These are phyloP conservation scores for Melanopsichium pennsylvanicum DNA, from an alignment of 1,284 basidiomycete species.

Conservation along the genomic window DNA sequence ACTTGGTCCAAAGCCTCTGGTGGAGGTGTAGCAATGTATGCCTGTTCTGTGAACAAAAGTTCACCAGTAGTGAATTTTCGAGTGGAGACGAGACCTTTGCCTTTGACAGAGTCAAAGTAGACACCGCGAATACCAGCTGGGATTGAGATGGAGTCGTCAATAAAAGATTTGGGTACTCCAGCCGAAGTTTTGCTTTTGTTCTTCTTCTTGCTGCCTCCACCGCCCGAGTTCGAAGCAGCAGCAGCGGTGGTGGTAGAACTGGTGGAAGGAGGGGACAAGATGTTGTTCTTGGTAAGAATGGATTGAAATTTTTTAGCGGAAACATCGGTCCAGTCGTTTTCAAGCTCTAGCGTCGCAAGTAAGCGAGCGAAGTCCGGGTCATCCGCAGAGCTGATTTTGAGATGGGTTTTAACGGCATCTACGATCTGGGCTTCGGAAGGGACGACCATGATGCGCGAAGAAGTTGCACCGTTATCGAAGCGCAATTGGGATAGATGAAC, in stretches of 20 bases:
- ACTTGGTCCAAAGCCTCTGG: constrained; percentile 41
- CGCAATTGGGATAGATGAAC: too few relatives aligned
- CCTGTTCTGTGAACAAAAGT: constrained; percentile 78
- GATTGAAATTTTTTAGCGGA: constrained; percentile 39
- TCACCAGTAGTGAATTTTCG: constrained; percentile 76
- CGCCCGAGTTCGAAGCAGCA: background rate
- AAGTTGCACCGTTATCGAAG: too few relatives aligned
- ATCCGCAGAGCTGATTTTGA: background rate
- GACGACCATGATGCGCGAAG: constrained; percentile 17
- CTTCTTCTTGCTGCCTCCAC: constrained; percentile 30
- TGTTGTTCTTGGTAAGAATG: constrained; percentile 19
- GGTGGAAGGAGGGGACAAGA: constrained; percentile 2
- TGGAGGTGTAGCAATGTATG: constrained; percentile 66
- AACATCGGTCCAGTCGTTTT: constrained; percentile 46
- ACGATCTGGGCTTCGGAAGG: constrained; percentile 36
- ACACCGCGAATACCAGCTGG: constrained; percentile 71
- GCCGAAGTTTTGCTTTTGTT: constrained; percentile 20
- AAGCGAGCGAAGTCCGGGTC: constrained; percentile 31
- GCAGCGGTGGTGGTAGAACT: background rate
- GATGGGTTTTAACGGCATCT: constrained; percentile 16
- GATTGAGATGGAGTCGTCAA: constrained; percentile 43
- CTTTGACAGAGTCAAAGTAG: constrained; percentile 77
- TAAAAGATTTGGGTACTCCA: constrained; percentile 41
- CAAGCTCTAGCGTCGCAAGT: constrained; percentile 34
- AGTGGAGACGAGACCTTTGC: constrained; percentile 81